Evolutionary conservation across 352 stramenopile genomes (phyloP).

Genomic region (Pelagophyceae sp.): DNA sequence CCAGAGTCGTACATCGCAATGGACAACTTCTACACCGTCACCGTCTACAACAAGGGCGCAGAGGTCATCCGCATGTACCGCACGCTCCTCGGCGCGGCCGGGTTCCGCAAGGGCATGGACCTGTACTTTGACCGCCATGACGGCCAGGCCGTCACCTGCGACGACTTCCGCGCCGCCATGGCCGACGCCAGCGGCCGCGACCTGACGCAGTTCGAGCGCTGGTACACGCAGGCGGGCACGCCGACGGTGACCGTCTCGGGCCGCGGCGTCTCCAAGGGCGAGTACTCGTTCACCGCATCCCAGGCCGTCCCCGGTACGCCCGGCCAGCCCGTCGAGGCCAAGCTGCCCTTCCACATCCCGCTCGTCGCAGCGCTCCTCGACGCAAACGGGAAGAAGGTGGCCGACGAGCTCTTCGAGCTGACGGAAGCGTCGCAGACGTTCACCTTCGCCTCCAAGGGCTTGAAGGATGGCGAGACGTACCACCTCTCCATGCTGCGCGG

Average conservation of each 20-base stretch:
- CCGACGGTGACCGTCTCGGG: conserved; percentile 45
- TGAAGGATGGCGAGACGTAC: conserved; percentile 26
- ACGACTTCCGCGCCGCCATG: conserved; percentile 73
- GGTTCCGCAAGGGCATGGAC: conserved; percentile 68
- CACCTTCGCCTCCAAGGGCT: conserved; percentile 42
- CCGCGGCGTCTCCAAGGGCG: conserved; percentile 18
- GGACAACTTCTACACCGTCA: conserved; percentile 76
- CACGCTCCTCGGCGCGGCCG: conserved; percentile 54
- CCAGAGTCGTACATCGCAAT: conserved; percentile 73
- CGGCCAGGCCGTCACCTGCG: conserved; percentile 66
- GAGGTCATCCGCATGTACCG: conserved; percentile 75
- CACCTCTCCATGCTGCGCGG: conserved; percentile 60
- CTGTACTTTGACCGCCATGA: conserved; percentile 42
- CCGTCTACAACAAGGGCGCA: conserved; percentile 73
- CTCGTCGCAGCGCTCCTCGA: conserved; percentile 60
- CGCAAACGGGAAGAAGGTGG: conserved; percentile 49
- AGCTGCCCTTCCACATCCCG: conserved; percentile 58
- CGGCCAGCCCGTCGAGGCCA: conserved; percentile 26
- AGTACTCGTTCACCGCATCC: conserved; percentile 32
- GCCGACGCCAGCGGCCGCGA: conserved; percentile 58
- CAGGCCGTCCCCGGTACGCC: conserved; percentile 35
- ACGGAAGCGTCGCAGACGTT: conserved; percentile 57
- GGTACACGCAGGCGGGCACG: conserved; percentile 66
- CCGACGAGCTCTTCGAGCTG: conserved; percentile 57
- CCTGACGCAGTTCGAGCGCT: conserved; percentile 53